A percentile compares a stretch with the other conserved stretches of the same genome.
phyloP scores from a whole-genome alignment of 192 early-diverging fungal genomes.

The Glomus cerebriforme region DNA sequence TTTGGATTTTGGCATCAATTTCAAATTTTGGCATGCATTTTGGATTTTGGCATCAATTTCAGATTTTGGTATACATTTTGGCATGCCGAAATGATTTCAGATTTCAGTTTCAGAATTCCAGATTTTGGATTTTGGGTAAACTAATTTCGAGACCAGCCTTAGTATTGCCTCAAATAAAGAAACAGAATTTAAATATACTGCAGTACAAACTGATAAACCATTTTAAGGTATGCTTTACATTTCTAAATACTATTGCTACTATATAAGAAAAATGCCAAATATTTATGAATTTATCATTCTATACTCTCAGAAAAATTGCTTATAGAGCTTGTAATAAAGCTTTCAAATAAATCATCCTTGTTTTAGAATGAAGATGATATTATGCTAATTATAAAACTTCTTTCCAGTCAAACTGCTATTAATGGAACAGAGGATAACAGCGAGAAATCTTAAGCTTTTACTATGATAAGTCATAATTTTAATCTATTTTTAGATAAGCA shows the following conservation, averaged over 20 bases:
- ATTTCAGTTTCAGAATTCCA: too few species aligned
- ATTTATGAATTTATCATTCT: constrained; percentile 8
- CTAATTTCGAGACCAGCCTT: too few species aligned
- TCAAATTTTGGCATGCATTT: too few species aligned
- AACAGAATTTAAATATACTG: neutral
- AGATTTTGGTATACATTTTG: too few species aligned
- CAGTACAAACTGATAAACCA: neutral
- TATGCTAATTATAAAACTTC: constrained; percentile 14
- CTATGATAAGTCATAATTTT: too few species aligned
- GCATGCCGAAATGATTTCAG: too few species aligned
- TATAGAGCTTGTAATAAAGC: constrained; percentile 1
- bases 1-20: too few species aligned
- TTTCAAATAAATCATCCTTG: constrained; percentile 5
- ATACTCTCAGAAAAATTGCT: constrained; percentile 14
- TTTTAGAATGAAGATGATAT: constrained; percentile 12
- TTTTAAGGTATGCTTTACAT: constrained; percentile 11
- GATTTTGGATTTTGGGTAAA: too few species aligned
- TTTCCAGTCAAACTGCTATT: neutral
- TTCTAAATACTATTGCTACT: neutral
- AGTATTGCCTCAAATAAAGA: constrained; percentile 14
- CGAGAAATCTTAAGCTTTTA: too few species aligned
- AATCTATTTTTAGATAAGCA: too few species aligned
- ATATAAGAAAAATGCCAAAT: neutral
- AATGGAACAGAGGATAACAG: constrained; percentile 6
- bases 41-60: too few species aligned